Base-by-base conservation (phyloP, 1,284 basidiomycete species). In the Ceratobasidium sp. region DNA sequence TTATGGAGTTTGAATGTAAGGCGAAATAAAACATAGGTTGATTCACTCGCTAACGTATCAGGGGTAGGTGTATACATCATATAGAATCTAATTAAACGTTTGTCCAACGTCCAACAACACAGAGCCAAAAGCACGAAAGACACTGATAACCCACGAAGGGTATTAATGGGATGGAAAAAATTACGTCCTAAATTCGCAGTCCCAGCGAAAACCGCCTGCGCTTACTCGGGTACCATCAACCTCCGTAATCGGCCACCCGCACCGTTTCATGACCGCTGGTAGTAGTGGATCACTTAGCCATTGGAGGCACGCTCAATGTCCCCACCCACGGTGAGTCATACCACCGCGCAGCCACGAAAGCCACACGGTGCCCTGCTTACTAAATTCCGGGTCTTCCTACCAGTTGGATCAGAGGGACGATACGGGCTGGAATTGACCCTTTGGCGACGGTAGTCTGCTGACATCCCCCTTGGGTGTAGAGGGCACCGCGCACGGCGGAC, bases 401-500 rank as follows among this genome's bases (percentile, higher is more conserved):
- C 43, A n/a, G 14, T 46, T 14, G 43, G 16, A 19, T 46, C 43
- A n/a, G 43, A 46, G 43, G 43, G 43, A 46, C 43, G 43, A 46
- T 46, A 46, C 43, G 43, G 5, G 14, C n/a, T 46, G 43, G 43
- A 46, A 46, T 46, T 46, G 43, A 46, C 43, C 43, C 43, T 5
- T 46, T 14, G 43, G 43, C 43, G 43, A 46, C 43, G 16, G 43
- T 46, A 19, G 43, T 46, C 43, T 46, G n/a, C 43, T 46, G 43
- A 46, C 43, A 19, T 46, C 43, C 43, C 43, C 43, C 43, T n/a
- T 46, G 43, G 43, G 43, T 46, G 43, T 9, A 46, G 43, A 46
- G 43, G 43, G 43, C 43, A 56, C 24, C 54, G 24, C 24, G 9
- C 54, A 56, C 54, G 29, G 54, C 54, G 54, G 54, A 56, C 27